Base-by-base conservation (phyloP, 305 asterid species). In the Andrographis paniculata region DNA sequence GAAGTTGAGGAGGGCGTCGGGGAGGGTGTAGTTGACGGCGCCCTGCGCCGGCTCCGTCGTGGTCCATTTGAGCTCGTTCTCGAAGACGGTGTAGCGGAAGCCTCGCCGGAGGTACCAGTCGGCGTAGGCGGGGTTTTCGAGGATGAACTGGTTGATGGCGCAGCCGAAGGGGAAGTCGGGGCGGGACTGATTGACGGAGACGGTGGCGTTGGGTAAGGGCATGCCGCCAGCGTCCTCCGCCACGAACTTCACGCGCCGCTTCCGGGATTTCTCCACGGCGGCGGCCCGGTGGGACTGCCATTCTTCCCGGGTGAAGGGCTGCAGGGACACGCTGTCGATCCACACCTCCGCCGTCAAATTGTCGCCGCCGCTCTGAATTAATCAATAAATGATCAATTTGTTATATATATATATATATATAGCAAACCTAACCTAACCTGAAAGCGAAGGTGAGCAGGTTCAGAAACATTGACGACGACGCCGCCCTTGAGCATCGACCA, bases 401-500 rank as follows among this genome's bases (percentile, higher is more conserved):
- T n/a, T n/a, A n/a, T n/a, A n/a, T n/a, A n/a, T n/a, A n/a, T n/a
- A n/a, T n/a, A n/a, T n/a, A n/a, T n/a, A n/a, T n/a, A n/a, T n/a
- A n/a, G n/a, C n/a, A n/a, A n/a, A n/a, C n/a, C n/a, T n/a, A n/a
- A n/a, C n/a, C n/a, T n/a, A n/a, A n/a, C 70, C 73, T 56, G 63
- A 50, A 74, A 74, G 36, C 51, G 53, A 0, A 70, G 74, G 1
- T 57, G 17, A 4, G 67, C 62, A 3, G 67, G 60, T 10, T 62
- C 74, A 3, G 80, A 62, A 43, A 31, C 45, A 45, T 60, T 55
- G 27, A 61, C 72, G 42, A 56, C 48, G 14, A 66, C 13, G 20
- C 77, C 80, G 20, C 80, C 80, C 48, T 74, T 74, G 17, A 69
- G 69, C 74, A 70, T 74, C 9, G 80, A 59, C 80, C 80, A 74